phyloP scores from a whole-genome alignment of 352 stramenopile species.

The Pythium phragmitis region DNA sequence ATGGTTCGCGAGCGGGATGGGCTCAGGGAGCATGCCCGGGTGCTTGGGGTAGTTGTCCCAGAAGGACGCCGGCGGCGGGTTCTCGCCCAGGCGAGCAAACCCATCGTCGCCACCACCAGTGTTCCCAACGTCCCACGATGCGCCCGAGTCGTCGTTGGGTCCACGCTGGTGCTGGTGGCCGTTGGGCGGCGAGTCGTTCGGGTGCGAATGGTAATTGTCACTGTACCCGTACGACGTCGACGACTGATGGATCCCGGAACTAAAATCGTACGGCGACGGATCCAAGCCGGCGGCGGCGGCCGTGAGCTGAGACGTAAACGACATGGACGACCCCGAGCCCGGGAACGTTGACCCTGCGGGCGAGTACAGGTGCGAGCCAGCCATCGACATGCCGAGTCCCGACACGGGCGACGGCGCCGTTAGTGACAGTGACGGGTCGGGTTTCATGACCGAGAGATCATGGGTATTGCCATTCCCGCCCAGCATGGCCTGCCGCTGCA shows the following conservation, averaged over 20 bases:
- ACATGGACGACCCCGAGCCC: conserved; percentile 7
- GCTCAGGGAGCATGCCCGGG: conserved; percentile 27
- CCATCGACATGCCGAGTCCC: conserved; percentile 25
- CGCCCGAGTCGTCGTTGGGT: conserved; percentile 21
- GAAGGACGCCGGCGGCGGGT: conserved; percentile 40
- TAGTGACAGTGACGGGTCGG: conserved; percentile 22
- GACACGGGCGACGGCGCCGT: conserved; percentile 18
- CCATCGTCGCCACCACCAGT: conserved; percentile 18
- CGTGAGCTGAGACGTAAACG: conserved; percentile 28
- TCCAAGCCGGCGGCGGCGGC: conserved; percentile 15
- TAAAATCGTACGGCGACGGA: conserved; percentile 28
- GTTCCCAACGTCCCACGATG: conserved; percentile 41
- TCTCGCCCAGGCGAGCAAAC: conserved; percentile 35
- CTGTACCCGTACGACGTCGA: conserved; percentile 15
- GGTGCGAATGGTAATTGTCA: conserved; percentile 10
- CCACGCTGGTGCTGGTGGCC: conserved; percentile 13
- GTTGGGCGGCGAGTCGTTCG: conserved; percentile 15
- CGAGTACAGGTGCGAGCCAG: conserved; percentile 28
- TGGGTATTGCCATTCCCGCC: conserved; percentile 10
- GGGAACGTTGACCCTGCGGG: conserved; percentile 2
- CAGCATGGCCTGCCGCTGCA: conserved; percentile 18
- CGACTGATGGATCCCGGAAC: conserved; percentile 9
- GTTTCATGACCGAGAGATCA: conserved; percentile 27
- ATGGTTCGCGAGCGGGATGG: conserved; percentile 26
- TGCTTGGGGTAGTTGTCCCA: conserved; percentile 50